phyloP scores from a whole-genome alignment of 805 yeast species.

The Ascoidea asiatica region DNA sequence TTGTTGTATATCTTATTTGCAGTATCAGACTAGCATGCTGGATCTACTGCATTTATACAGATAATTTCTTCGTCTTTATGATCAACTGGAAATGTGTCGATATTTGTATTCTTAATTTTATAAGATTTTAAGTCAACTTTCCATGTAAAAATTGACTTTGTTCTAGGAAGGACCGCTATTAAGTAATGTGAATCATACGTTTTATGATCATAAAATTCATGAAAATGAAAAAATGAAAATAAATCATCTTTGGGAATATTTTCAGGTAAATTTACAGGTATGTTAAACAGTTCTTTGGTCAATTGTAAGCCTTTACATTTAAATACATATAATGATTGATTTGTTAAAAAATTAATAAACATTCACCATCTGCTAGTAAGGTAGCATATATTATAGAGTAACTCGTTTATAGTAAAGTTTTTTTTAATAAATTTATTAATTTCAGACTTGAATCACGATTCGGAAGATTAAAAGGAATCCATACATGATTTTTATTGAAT shows the following conservation, averaged over 20 bases:
- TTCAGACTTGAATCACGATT: too few species aligned
- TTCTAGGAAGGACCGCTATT: conserved; percentile 33
- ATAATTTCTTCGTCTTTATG: conserved; percentile 21
- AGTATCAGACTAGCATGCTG: conserved; percentile 40
- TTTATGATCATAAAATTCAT: conserved; percentile 4
- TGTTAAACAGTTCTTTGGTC: conserved; percentile 10
- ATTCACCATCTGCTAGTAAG: conserved; percentile 32
- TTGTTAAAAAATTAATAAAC: conserved; percentile 30
- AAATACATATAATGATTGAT: conserved; percentile 40
- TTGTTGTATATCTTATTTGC: conserved; percentile 20
- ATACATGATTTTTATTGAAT: conserved; percentile 47
- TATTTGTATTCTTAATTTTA: conserved; percentile 17
- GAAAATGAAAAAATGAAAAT: conserved; percentile 6
- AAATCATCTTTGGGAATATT: not conserved
- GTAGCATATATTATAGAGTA: conserved; percentile 32
- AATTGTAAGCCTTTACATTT: conserved; percentile 27
- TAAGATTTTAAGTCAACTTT: conserved; percentile 15
- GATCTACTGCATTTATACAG: conserved; percentile 48
- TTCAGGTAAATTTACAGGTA: not conserved
- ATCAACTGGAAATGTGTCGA: conserved; percentile 24
- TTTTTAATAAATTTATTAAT: conserved; percentile 23
- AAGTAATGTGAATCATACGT: conserved; percentile 26
- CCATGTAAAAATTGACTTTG: conserved; percentile 27
- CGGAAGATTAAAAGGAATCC: conserved; percentile 46
- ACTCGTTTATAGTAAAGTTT: conserved; percentile 25